Conservation (phyloP, 345 rosid species). For the Schrenkiella parvula region DNA sequence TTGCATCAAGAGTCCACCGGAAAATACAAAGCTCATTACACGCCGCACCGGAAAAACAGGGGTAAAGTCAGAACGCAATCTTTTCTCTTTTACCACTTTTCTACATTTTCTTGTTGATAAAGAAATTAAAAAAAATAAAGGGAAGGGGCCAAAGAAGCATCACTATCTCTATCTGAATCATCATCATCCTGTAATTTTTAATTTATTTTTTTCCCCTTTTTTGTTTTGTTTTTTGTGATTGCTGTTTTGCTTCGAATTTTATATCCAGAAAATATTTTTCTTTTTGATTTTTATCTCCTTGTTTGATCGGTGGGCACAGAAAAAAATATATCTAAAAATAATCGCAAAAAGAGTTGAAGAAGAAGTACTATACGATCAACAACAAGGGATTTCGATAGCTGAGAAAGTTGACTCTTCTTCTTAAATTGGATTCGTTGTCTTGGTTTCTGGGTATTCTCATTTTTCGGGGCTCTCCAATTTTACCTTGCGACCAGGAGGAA, state of each 20-base stretch:
- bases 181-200: neutral
- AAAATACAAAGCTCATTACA: neutral
- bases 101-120: neutral
- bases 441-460: slow-evolving; percentile 22
- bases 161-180: slow-evolving; percentile 14
- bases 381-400: slow-evolving; percentile 9
- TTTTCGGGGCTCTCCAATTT: neutral
- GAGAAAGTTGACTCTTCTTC: slow-evolving; percentile 22
- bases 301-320: slow-evolving; percentile 19
- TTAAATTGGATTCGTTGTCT: slow-evolving; percentile 10
- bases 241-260: slow-evolving; percentile 18
- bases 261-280: slow-evolving; percentile 9
- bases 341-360: slow-evolving; percentile 5
- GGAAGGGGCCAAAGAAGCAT: slow-evolving; percentile 10
- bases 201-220: neutral
- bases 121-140: neutral
- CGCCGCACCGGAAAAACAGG: slow-evolving; percentile 6
- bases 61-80: neutral
- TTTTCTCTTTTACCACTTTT: neutral
- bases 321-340: neutral
- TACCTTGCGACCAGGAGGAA: neutral
- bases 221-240: slow-evolving; percentile 16
- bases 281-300: neutral
- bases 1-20: neutral
- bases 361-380: neutral